A percentile compares a stretch with the other conserved stretches of the same genome.
Evolutionary conservation across 306 rosid genomes (phyloP).

Genomic region (Boehmeria nivea): DNA sequence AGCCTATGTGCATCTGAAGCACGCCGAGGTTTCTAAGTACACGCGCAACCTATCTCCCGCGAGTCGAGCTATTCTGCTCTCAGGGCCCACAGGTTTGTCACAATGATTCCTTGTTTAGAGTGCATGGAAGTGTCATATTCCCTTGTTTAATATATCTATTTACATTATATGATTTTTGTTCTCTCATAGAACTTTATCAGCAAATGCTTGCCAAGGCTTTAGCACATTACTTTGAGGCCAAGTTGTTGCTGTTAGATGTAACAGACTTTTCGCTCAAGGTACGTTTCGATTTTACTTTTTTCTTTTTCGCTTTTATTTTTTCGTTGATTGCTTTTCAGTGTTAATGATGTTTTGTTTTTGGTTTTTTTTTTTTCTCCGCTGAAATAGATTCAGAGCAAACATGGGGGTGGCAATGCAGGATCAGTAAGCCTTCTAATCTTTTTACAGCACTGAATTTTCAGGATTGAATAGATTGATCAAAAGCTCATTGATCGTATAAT

Average conservation of each 20-base stretch:
- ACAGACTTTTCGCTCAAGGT: constrained; percentile 85
- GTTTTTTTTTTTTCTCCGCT: constrained; percentile 15
- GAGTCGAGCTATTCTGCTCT: constrained; percentile 82
- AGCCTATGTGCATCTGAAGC: constrained; percentile 88
- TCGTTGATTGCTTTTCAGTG: neutral
- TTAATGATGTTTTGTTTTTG: neutral
- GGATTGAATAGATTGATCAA: no score
- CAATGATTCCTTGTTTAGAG: neutral
- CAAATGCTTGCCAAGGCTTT: constrained; percentile 98
- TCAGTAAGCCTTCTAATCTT: constrained; percentile 43
- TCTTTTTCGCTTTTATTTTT: neutral
- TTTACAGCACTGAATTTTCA: neutral
- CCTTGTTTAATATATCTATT: neutral
- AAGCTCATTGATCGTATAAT: no score
- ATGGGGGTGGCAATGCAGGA: constrained; percentile 57
- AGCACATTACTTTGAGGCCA: constrained; percentile 92
- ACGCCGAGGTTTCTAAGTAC: constrained; percentile 73
- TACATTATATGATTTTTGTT: neutral
- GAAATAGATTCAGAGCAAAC: constrained; percentile 77
- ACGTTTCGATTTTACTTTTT: neutral
- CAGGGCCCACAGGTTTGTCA: constrained; percentile 82
- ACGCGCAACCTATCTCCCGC: constrained; percentile 97
- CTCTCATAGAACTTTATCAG: constrained; percentile 67
- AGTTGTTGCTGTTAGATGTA: constrained; percentile 77
- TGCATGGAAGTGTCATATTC: neutral